These are phyloP conservation scores for Orbilia ellipsospora DNA, from an alignment of 2,329 filamentous ascomycete species.

Conservation along the genomic window DNA sequence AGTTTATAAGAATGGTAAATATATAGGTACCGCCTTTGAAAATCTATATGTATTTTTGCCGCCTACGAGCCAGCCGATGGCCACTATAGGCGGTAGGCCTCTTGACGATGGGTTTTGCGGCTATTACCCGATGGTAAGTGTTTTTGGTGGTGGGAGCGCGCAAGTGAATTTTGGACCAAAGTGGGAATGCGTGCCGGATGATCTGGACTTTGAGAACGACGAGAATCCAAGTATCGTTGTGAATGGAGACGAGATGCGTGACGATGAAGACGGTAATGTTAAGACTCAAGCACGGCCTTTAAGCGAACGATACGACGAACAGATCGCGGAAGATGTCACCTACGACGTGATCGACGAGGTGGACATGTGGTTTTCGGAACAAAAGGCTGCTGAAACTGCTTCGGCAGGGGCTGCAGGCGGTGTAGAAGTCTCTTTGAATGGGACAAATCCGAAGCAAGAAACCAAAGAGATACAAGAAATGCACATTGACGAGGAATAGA, in stretches of 20 bases:
- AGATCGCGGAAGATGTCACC: conserved; percentile 92
- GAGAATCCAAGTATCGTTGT: conserved; percentile 61
- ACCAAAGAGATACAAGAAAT: conserved; percentile 52
- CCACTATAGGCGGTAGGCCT: conserved; percentile 79
- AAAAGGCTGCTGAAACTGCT: conserved; percentile 35
- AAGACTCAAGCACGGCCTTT: conserved; percentile 67
- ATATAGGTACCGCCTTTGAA: conserved; percentile 87
- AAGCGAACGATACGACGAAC: conserved; percentile 84
- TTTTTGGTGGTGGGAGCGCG: conserved; percentile 89
- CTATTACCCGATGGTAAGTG: conserved; percentile 92
- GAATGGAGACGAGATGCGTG: conserved; percentile 59
- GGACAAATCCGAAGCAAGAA: conserved; percentile 30
- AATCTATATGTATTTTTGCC: conserved; percentile 91
- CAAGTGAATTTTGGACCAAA: conserved; percentile 94
- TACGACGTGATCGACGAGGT: conserved; percentile 96
- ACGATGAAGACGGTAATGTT: conserved; percentile 61
- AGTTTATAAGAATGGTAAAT: conserved; percentile 89
- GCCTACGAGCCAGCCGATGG: conserved; percentile 80
- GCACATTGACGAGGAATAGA: conserved; percentile 53
- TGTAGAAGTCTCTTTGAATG: background rate
- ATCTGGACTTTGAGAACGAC: conserved; percentile 62
- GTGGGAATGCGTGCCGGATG: conserved; percentile 86
- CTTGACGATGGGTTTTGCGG: conserved; percentile 95
- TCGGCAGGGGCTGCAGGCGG: conserved; percentile 1
- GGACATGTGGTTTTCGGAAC: conserved; percentile 83